Evolutionary conservation across 2,329 filamentous ascomycete genomes (phyloP), one percentile per base, ranked within the genome.

Genomic region (Cordyceps farinosa): DNA sequence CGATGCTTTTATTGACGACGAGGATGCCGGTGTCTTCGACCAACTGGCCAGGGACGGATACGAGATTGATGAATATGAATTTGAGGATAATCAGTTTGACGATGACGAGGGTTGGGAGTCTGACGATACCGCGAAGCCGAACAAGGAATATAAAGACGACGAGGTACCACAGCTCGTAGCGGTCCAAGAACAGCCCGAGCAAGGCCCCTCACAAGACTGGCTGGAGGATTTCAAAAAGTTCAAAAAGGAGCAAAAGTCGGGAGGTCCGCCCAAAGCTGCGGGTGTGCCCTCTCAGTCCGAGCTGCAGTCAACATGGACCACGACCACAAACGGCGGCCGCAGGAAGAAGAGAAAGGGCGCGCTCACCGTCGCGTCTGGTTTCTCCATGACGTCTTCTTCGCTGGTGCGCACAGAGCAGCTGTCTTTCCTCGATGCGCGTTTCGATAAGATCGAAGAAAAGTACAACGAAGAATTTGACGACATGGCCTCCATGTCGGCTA

Each of bases 321-420:
- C 89, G 0, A 92, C 90, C 2, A 89, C 90, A 1, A 90, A 88
- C 66, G 91, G 90, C 42, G 92, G 92, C 13, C 87, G 91, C 59
- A 85, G 84, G 66, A 98, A 98, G 87, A 97, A 97, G 85, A 87
- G 94, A 72, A 98, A 97, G 81, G 94, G 93, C 52, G 94, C 95
- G 2, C 79, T 96, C 74, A 98, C 94, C 3, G 91, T 90, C 67
- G 89, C 90, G 0, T 95, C 92, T 1, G 87, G 85, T 64, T 96
- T 95, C 77, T 95, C 90, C 59, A 97, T 97, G 93, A 92, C 90
- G 0, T 96, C 91, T 1, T 96, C 92, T 0, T 90, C 92, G 0
- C 81, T 97, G 22, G 88, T 91, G 58, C 87, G 95, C 62, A 99
- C 93, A 1, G 94, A 97, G 71, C 91, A 92, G 48, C 84, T 96